Evolutionary conservation across 768 basidiomycete species (phyloP).

Genomic region (Agaricus blazei): DNA sequence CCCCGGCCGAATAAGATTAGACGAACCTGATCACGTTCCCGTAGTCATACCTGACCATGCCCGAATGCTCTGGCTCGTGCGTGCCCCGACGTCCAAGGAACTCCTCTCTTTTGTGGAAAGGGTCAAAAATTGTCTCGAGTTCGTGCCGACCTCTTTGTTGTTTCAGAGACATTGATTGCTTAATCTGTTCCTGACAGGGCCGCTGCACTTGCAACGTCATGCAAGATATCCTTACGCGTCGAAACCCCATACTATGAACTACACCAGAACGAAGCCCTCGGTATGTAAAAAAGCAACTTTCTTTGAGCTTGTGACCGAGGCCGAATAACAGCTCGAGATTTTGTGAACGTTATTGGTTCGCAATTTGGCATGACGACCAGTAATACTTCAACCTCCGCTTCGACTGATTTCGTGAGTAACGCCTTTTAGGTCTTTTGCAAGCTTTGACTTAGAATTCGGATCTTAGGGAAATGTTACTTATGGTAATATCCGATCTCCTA

Average conservation of each 20-base stretch:
- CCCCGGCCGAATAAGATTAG: not conserved
- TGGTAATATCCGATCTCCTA: slow-evolving; percentile 31
- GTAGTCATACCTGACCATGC: slow-evolving; percentile 83
- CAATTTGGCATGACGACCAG: slow-evolving; percentile 38
- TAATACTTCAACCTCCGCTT: slow-evolving; percentile 40
- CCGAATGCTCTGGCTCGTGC: slow-evolving; percentile 65
- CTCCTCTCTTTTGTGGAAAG: slow-evolving; percentile 50
- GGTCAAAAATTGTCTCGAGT: slow-evolving; percentile 71
- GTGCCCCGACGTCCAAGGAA: slow-evolving; percentile 61
- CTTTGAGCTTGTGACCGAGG: not conserved
- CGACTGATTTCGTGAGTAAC: slow-evolving; percentile 71
- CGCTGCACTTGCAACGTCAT: slow-evolving; percentile 59
- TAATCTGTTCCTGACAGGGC: slow-evolving; percentile 38
- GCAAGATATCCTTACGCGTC: slow-evolving; percentile 40
- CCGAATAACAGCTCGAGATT: slow-evolving; percentile 41
- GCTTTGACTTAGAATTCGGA: not conserved
- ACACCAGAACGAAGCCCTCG: slow-evolving; percentile 51
- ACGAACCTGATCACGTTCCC: not conserved
- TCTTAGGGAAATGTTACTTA: slow-evolving; percentile 70
- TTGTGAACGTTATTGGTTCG: slow-evolving; percentile 38
- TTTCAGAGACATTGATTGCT: not conserved
- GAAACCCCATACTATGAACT: slow-evolving; percentile 49
- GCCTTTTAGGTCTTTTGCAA: not conserved
- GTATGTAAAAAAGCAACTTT: slow-evolving; percentile 20
- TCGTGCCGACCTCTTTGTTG: slow-evolving; percentile 18